Evolutionary conservation across 202 grass and related monocot genomes (phyloP), one percentile per base, ranked within the genome.

Genomic region (Cymbopogon flexuosus): DNA sequence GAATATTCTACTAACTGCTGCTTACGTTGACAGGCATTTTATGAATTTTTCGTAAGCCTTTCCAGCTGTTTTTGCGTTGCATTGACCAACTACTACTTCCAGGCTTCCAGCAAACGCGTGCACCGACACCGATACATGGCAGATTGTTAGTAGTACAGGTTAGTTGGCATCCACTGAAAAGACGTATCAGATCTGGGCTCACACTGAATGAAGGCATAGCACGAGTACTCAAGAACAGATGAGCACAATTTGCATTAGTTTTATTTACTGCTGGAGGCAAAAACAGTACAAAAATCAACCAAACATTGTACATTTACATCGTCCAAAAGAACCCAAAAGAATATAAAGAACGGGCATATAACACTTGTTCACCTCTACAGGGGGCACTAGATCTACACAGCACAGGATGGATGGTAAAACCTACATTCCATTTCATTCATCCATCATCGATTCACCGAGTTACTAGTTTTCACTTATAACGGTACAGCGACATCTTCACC

Each of bases 271-370:
- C 79, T 46, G 41, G 75, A 74, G 75, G 84, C 62, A 83, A 73
- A 90, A 83, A 56, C 79, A 76, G 57, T 70, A 70, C 65, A 78
- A 49, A 79, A 79, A 90, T 65, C 62, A 54, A 86, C 42, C 69
- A 75, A 79, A 89, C 75, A 83, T 86, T 86, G 74, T 80, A 89
- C 75, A 90, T 83, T 86, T 90, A 83, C 84, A 86, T 75, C 23
- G 41, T 23, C 19, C 68, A 61, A 62, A 75, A 54, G 73, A 89
- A 86, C 83, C 73, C 15, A 82, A 83, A 86, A 90, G 74, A 86
- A 86, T 70, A 27, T 45, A 83, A 83, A 86, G 79, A 90, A 90
- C 75, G 54, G 3, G 27, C 75, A 58, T 42, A 79, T 62, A 62
- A 8, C 54, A 57, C 54, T 29, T 29, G 4, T 73, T 61, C 72